Base-by-base conservation (phyloP, 108 stramenopile species). In the Pseudonitzschia multiseries region DNA sequence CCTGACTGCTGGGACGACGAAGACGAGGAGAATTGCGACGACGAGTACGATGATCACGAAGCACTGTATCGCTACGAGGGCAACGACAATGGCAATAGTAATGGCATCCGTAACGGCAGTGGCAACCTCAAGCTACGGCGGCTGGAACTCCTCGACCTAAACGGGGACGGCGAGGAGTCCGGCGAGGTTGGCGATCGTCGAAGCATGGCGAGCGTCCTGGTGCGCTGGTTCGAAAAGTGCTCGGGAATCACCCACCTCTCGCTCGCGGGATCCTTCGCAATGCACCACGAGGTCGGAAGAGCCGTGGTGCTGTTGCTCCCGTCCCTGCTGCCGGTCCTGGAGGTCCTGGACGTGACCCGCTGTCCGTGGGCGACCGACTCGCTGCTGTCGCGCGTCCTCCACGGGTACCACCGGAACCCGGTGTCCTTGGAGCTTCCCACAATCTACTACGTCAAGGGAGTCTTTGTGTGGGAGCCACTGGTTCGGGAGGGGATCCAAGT, bases 121-220 rank as follows among this genome's bases (percentile, higher is more conserved):
- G 50, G 21, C 51, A 74, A 40, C 59, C 59, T 67, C 42, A 46
- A 42, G 53, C 50, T 63, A 36, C 56, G 67, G 33, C 59, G 60
- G n/a, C 69, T 73, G 69, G 81, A 68, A 72, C 63, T 69, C 27
- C 42, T 70, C 52, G 72, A 70, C 66, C 70, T 59, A 14, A 27
- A 59, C 26, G 29, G 77, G 57, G 40, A 48, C 0, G 20, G 44
- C 20, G 36, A 36, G 4, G 36, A 36, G 4, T 36, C 4, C 36
- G 36, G 36, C 36, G 36, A 36, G 36, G 36, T 6, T 6, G 36
- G 36, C 6, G 36, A 36, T 36, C 4, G 36, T 6, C 4, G 36
- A 2, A 29, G 70, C 5, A 61, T 70, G 22, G 65, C 70, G 0
- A 26, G 52, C 15, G 59, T 44, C 18, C 20, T 78, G 1, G 27